Evolutionary conservation across 345 rosid species (phyloP), one percentile per base, ranked within the genome.

Genomic region (Rubroshorea leprosula): DNA sequence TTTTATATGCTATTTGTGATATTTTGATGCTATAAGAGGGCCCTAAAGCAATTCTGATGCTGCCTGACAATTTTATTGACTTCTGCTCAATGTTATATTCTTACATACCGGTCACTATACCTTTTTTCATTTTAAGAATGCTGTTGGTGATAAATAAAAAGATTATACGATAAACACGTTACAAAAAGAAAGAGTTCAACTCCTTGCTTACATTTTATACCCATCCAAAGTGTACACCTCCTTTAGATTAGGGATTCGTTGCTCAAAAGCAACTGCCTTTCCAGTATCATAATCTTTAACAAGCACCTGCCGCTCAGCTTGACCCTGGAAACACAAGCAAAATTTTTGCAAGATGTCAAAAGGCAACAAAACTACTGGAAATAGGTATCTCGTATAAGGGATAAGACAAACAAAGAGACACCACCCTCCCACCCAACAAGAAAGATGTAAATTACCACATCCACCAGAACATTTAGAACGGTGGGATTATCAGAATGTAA

Each of bases 221-320:
- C 99, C 99, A 46, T 89, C 97, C 67, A 77, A 69, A 51, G 99
- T 93, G 73, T 61, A 80, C 59, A 89, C 97, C 68, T 93, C 99
- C 74, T 78, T 80, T 69, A 93, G 67, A 78, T 89, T 85, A 25
- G 74, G 49, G 57, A 85, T 77, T 62, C 80, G 83, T 79, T 41
- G 71, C 60, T 83, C 95, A 81, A 93, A 93, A 62, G 99, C 97
- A 68, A 89, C 90, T 49, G 71, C 68, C 72, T 74, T 85, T 31
- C 94, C 99, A 25, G 23, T 74, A 20, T 87, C 87, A 73, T 93
- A 93, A 76, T 93, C 82, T 72, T 74, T 80, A 54, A 91, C 96
- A 63, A 93, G 97, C 62, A 93, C 96, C 73, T 83, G 96, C 60
- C 97, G 85, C 83, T 93, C 99, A 57, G 76, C 84, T 64, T 62